Conservation (phyloP, 805 yeast species). For the Candida fluviatilis region DNA sequence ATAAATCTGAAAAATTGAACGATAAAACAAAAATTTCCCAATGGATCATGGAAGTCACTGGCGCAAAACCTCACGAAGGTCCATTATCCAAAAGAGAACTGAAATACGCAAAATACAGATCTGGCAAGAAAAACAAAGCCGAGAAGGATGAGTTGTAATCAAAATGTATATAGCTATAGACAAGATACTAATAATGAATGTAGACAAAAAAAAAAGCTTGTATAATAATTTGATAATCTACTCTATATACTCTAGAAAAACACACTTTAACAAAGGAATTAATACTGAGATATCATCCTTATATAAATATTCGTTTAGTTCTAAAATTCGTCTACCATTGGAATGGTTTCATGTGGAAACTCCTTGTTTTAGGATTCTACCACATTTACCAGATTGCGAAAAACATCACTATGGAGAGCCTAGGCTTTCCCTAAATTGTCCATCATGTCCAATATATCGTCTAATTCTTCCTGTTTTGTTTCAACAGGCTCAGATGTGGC, state of each 20-base stretch:
- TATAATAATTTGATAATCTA: no score
- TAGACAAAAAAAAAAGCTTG: no score
- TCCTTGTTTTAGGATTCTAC: no score
- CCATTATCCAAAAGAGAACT: slow-evolving; percentile 30
- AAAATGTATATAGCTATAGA: background rate
- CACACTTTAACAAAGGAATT: no score
- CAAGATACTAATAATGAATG: background rate
- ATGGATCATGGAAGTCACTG: slow-evolving; percentile 28
- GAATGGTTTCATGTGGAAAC: no score
- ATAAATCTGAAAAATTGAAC: slow-evolving; percentile 19
- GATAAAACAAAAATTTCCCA: slow-evolving; percentile 27
- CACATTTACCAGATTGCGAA: no score
- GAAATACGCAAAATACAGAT: slow-evolving; percentile 27
- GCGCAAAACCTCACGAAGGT: slow-evolving; percentile 32
- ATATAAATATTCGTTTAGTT: no score
- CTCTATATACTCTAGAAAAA: no score
- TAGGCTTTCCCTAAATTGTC: slow-evolving; percentile 22
- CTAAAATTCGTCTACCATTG: no score
- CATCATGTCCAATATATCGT: slow-evolving; percentile 35
- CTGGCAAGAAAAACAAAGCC: slow-evolving; percentile 15
- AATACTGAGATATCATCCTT: no score
- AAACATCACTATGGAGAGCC: no score
- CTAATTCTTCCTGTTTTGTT: slow-evolving; percentile 19
- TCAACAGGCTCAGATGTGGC: background rate
- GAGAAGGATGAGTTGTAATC: slow-evolving; percentile 25